These are phyloP conservation scores for Dioscorea cayenensis DNA, from an alignment of 116 monocot genomes.

Conservation along the genomic window DNA sequence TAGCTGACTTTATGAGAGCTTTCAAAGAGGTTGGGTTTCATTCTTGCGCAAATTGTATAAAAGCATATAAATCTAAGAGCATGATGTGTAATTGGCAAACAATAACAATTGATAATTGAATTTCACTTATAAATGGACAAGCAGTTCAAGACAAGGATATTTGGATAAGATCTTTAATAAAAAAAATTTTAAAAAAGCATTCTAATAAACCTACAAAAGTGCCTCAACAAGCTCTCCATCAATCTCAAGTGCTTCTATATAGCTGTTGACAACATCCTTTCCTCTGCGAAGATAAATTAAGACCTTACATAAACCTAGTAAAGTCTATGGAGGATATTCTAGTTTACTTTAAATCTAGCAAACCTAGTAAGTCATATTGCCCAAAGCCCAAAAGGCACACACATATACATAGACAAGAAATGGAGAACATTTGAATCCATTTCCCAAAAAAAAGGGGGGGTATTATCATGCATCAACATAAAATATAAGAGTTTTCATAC, in stretches of 20 bases:
- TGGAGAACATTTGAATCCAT: neutral
- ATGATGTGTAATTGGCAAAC: neutral
- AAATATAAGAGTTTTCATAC: conserved; percentile 30
- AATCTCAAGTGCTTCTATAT: conserved; percentile 77
- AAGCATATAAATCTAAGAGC: neutral
- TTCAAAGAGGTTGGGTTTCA: no score
- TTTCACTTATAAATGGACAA: neutral
- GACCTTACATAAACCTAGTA: no score
- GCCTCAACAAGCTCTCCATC: conserved; percentile 93
- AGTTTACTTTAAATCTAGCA: neutral
- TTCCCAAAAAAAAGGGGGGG: neutral
- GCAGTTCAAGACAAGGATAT: neutral
- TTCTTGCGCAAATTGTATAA: no score
- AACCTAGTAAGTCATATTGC: conserved; percentile 85
- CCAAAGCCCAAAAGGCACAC: neutral
- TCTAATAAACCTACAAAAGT: conserved; percentile 59
- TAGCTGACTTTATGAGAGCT: no score
- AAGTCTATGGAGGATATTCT: neutral
- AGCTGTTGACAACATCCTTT: conserved; percentile 57
- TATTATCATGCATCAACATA: neutral
- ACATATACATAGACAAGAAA: neutral
- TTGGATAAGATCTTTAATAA: neutral
- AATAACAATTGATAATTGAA: neutral
- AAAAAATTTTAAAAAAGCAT: neutral
- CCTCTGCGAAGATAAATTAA: conserved; percentile 85